These are phyloP conservation scores for Globisporangium camurandrum DNA, from an alignment of 352 stramenopile species.

Conservation along the genomic window DNA sequence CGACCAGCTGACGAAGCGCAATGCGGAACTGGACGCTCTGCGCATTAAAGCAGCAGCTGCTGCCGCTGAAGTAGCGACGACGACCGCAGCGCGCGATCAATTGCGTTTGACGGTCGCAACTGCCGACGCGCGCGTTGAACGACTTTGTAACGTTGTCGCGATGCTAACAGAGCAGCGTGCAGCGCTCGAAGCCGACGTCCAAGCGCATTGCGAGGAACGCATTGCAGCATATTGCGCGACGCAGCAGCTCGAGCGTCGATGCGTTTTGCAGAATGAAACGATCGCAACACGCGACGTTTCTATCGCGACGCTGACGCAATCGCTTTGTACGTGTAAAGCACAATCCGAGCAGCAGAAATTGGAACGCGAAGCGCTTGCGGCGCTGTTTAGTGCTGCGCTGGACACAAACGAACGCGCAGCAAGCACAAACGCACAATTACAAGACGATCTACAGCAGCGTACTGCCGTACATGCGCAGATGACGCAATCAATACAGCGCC, in stretches of 20 bases:
- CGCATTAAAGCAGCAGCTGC: conserved; percentile 17
- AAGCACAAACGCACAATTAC: conserved; percentile 1
- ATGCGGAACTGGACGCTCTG: too few relatives aligned
- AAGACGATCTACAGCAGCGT: conserved; percentile 13
- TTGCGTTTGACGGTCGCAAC: conserved; percentile 1
- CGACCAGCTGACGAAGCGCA: not conserved
- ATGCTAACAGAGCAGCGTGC: not conserved
- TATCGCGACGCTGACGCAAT: not conserved
- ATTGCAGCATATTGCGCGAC: not conserved
- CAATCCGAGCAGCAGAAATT: not conserved
- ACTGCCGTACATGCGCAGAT: conserved; percentile 24
- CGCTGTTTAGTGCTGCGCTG: conserved; percentile 5
- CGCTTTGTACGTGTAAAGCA: not conserved
- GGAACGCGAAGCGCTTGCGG: conserved; percentile 1
- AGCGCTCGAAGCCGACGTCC: conserved; percentile 1
- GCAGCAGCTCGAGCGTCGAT: not conserved
- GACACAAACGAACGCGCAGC: not conserved
- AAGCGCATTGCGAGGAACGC: conserved; percentile 1
- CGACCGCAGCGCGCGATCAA: conserved; percentile 2
- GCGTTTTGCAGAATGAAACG: not conserved
- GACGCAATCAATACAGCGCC: not conserved
- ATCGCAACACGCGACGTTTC: not conserved
- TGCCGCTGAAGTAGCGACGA: conserved; percentile 1
- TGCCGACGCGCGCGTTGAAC: not conserved
- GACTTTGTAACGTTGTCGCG: not conserved